Base-by-base conservation (phyloP, 2,329 filamentous ascomycete genomes). In the Daldinia eschscholtzii region DNA sequence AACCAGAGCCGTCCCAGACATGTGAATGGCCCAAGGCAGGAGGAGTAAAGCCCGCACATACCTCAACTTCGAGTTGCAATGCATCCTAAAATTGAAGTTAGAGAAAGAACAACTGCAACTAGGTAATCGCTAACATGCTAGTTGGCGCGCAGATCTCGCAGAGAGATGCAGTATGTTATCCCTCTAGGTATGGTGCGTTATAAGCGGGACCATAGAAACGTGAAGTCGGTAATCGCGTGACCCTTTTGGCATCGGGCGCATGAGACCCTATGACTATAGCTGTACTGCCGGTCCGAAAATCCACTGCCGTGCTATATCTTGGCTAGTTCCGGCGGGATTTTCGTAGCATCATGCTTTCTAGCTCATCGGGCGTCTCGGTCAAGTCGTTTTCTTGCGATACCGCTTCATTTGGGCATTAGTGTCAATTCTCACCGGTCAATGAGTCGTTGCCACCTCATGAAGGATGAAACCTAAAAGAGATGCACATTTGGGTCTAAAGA, bases 81-180 rank as follows among this genome's bases (percentile, higher is more conserved):
- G 62, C 62, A 60, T 56, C 35, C 15, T 37, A n/a, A 30, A 23
- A 62, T 69, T 41, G 26, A 12, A 48, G 26, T 28, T 58, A n/a
- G 18, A 50, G 15, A 66, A 59, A 28, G 42, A 37, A 30, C 46
- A 59, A 42, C 52, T 52, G 59, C 61, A 44, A 57, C 48, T 59
- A 48, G 30, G 52, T 37, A 44, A 44, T 57, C 10, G 13, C 30
- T 33, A 15, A 41, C 64, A 60, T 57, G 48, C 60, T 64, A 48
- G 42, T 65, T 65, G 68, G 61, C 35, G 61, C 68, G 69, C 61
- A 57, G 69, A 71, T 71, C 69, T 67, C 67, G 42, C 60, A 62
- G 20, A 23, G 20, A 69, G 59, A 53, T 64, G 58, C 39, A 56
- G 58, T 18, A 69, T 62, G 57, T 53, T 48, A 12, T 37, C 35